Percentiles rank a stretch among this genome's conserved stretches.
Evolutionary conservation across 306 rosid species (phyloP).

Genomic region (Quercus suber): DNA sequence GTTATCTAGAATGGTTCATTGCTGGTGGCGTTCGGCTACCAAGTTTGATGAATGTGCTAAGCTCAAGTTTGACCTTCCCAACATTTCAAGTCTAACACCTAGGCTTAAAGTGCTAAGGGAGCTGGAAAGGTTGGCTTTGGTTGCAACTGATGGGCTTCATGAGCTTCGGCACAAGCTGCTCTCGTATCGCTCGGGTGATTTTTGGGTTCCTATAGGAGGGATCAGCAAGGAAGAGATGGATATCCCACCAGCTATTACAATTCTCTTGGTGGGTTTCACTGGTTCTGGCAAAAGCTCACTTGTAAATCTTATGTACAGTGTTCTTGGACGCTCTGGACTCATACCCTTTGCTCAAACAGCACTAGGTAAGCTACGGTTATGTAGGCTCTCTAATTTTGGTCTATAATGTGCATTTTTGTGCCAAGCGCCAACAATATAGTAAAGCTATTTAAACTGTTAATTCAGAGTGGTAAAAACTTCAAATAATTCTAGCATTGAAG

Average conservation of each 20-base stretch:
- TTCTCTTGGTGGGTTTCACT: slow-evolving; percentile 40
- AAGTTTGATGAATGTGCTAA: slow-evolving; percentile 22
- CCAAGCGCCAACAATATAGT: background rate
- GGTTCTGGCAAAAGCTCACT: slow-evolving; percentile 46
- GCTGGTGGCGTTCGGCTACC: slow-evolving; percentile 40
- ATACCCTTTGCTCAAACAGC: slow-evolving; percentile 40
- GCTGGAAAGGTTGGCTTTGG: slow-evolving; percentile 38
- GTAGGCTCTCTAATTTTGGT: background rate
- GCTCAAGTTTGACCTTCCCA: slow-evolving; percentile 21
- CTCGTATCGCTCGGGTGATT: slow-evolving; percentile 35
- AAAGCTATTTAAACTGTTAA: background rate
- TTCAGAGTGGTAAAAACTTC: background rate
- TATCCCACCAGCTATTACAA: slow-evolving; percentile 35
- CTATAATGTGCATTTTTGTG: background rate
- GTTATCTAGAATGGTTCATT: background rate
- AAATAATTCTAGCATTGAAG: background rate
- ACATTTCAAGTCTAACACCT: slow-evolving; percentile 19
- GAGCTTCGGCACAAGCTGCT: slow-evolving; percentile 39
- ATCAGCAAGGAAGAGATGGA: slow-evolving; percentile 31
- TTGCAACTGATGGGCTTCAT: slow-evolving; percentile 29
- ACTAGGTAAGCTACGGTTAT: background rate
- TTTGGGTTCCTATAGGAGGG: slow-evolving; percentile 47
- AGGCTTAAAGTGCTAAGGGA: slow-evolving; percentile 33
- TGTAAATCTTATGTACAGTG: slow-evolving; percentile 40
- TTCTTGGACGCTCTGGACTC: slow-evolving; percentile 46